Evolutionary conservation across 2,329 filamentous ascomycete genomes (phyloP).

Genomic region (Aspergillus brunneoviolaceus): DNA sequence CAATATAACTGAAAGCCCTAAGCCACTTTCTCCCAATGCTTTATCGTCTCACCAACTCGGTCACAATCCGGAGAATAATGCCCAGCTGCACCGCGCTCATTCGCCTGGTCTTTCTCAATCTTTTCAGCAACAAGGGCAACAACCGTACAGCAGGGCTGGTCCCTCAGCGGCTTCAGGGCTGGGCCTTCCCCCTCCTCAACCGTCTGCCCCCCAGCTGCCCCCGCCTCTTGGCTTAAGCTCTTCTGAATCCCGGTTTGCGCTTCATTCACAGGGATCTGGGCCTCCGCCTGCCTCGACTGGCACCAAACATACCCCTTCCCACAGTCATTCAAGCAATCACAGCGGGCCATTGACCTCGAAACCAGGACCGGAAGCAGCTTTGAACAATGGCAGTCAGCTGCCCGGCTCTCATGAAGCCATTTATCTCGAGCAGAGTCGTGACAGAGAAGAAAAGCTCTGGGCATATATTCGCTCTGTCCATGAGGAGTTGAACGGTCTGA

Average conservation of each 20-base stretch:
- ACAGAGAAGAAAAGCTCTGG: conserved; percentile 45
- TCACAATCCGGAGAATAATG: conserved; percentile 34
- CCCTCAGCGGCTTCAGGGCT: conserved; percentile 25
- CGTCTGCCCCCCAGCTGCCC: conserved; percentile 45
- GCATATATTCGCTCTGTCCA: conserved; percentile 45
- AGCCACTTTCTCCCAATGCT: conserved; percentile 62
- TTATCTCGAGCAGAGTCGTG: conserved; percentile 31
- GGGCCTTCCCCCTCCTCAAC: conserved; percentile 39
- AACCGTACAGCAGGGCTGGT: conserved; percentile 29
- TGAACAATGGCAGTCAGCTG: conserved; percentile 22
- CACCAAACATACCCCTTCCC: conserved; percentile 36
- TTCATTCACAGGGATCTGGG: conserved; percentile 39
- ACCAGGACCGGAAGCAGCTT: conserved; percentile 26
- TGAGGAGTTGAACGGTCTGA: conserved; percentile 41
- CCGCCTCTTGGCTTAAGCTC: conserved; percentile 44
- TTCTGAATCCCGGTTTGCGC: conserved; percentile 44
- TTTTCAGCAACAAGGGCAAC: conserved; percentile 42
- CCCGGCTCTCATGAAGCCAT: conserved; percentile 22
- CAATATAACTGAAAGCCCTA: conserved; percentile 81
- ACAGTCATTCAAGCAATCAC: conserved; percentile 38
- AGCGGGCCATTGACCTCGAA: conserved; percentile 27
- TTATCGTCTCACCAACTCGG: conserved; percentile 40
- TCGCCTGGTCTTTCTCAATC: conserved; percentile 46
- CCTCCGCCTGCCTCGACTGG: conserved; percentile 34
- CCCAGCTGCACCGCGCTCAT: conserved; percentile 42